Base-by-base conservation (phyloP, 2,329 filamentous ascomycete species). In the Boeremia lycopersici region DNA sequence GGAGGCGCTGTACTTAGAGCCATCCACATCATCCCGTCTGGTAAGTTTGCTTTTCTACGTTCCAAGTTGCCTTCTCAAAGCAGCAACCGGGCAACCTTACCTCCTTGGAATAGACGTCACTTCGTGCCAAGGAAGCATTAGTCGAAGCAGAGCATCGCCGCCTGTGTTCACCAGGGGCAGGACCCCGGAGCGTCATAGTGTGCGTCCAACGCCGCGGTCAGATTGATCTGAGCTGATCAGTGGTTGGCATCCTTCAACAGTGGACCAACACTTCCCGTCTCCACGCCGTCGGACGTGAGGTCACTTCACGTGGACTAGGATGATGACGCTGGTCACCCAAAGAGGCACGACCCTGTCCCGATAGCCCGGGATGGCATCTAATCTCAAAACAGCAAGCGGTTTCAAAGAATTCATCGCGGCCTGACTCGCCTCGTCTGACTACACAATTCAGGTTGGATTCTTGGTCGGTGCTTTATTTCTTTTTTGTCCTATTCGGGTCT, bases 201-300 rank as follows among this genome's bases (percentile, higher is more conserved):
- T 46, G 50, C 59, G 62, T 67, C 69, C 69, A 63, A 57, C 48
- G 49, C 65, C 62, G 59, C 65, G 68, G 69, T 65, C 63, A 50
- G 61, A 64, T 62, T 50, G 49, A 64, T 58, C 62, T 53, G 61
- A 57, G 61, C 54, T 59, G 61, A 64, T 69, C 67, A 64, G 61
- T 63, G 68, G 64, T 62, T 61, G 60, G 65, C 30, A 38, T 49
- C 46, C 62, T 59, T 59, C 60, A 64, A 63, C 13, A 36, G 34
- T 36, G 15, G 34, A 17, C 34, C 54, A 57, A 30, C 25, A 42
- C 53, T 55, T 63, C 62, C 67, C 68, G 61, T 63, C 36, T 64
- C 71, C 71, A 64, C 45, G 19, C 66, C 64, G 67, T 69, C 71
- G 71, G 71, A 46, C 17, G 47, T 28, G 30, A 54, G 35, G 53